phyloP scores from a whole-genome alignment of 805 yeast species.

The Metschnikowia lunata region DNA sequence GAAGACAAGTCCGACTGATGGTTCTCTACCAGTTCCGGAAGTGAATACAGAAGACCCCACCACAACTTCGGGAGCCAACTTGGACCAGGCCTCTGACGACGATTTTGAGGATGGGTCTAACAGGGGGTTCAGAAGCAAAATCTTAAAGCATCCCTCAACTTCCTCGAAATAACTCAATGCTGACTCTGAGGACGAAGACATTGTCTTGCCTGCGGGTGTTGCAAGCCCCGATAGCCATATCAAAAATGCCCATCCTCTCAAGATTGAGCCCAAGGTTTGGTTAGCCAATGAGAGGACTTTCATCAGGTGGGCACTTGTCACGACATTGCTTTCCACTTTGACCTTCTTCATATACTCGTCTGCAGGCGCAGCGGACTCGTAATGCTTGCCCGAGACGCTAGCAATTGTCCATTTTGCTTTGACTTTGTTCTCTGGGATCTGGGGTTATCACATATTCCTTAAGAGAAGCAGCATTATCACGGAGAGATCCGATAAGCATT shows the following conservation, averaged over 20 bases:
- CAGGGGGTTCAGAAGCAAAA: conserved; percentile 15
- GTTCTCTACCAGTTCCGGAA: conserved; percentile 13
- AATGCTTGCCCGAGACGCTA: conserved; percentile 57
- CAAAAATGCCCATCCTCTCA: conserved; percentile 86
- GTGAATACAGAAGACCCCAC: conserved; percentile 9
- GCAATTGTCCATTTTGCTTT: conserved; percentile 79
- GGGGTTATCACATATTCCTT: conserved; percentile 84
- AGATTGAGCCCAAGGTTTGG: conserved; percentile 98
- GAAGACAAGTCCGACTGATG: conserved; percentile 2
- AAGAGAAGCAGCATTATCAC: conserved; percentile 67
- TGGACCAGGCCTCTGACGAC: conserved; percentile 31
- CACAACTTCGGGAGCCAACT: conserved; percentile 16
- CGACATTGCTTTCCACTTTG: conserved; percentile 75
- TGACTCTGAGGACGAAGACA: conserved; percentile 81
- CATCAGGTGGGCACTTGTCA: conserved; percentile 90
- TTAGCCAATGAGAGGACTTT: conserved; percentile 97
- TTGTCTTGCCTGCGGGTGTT: conserved; percentile 85
- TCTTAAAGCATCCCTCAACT: conserved; percentile 25
- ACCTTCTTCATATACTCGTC: conserved; percentile 83
- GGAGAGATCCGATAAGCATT: conserved; percentile 78
- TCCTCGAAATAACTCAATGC: conserved; percentile 48
- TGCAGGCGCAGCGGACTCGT: conserved; percentile 60
- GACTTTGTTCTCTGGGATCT: conserved; percentile 76
- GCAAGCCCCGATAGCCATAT: conserved; percentile 71
- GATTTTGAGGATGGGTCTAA: conserved; percentile 23